A percentile compares a stretch with the other conserved stretches of the same genome.
Evolutionary conservation across 345 rosid species (phyloP).

Genomic region (Syzygium aromaticum): DNA sequence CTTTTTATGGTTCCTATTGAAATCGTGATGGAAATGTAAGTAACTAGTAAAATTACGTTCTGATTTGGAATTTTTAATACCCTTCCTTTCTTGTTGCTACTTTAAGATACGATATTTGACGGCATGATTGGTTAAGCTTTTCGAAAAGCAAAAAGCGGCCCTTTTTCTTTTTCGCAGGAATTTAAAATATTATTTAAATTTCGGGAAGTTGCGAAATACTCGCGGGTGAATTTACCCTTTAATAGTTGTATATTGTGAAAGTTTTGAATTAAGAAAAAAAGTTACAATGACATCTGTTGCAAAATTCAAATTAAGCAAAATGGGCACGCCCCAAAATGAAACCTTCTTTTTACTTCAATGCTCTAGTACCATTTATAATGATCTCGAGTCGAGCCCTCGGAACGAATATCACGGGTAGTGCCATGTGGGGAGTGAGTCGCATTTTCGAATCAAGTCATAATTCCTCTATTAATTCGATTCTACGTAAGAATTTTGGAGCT

Average conservation of each 20-base stretch:
- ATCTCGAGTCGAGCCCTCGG: not conserved
- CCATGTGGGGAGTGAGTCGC: not conserved
- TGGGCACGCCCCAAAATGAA: not conserved
- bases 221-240: not conserved
- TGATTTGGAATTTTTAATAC: fast-evolving
- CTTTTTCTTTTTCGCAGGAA: not conserved
- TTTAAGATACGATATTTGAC: fast-evolving
- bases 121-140: not conserved
- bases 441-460: not conserved
- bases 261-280: not conserved
- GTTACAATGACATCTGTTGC: not conserved
- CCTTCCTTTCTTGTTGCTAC: fast-evolving
- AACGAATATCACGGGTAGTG: fast-evolving
- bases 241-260: not conserved
- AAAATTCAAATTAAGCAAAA: not conserved
- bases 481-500: not conserved
- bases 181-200: not conserved
- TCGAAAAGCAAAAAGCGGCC: not conserved
- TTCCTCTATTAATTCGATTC: not conserved
- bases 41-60: fast-evolving
- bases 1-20: not conserved
- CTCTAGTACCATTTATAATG: too few relatives aligned
- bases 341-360: not conserved
- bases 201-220: not conserved
- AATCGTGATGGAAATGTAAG: not conserved